phyloP scores from a whole-genome alignment of 202 grass and related monocot genomes.

The Musa balbisiana region DNA sequence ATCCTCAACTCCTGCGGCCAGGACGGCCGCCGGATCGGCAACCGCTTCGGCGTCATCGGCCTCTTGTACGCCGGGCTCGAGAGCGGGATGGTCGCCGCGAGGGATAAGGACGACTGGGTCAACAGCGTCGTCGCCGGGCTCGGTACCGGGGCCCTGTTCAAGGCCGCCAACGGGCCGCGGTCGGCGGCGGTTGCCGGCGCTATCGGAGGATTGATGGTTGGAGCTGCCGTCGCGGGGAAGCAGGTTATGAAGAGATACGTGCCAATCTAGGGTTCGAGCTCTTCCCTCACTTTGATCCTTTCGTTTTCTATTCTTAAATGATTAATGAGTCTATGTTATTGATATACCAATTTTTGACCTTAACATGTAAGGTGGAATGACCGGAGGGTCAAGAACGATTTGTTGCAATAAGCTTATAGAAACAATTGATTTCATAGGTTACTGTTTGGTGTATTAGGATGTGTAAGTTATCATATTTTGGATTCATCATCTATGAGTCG shows the following conservation, averaged over 20 bases:
- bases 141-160: slow-evolving; percentile 65
- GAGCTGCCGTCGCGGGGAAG: slow-evolving; percentile 52
- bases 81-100: slow-evolving; percentile 65
- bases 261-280: slow-evolving; percentile 35
- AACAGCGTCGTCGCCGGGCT: slow-evolving; percentile 85
- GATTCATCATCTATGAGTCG: too few species aligned
- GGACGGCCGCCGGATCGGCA: slow-evolving; percentile 61
- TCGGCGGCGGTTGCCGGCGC: slow-evolving; percentile 79
- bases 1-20: slow-evolving; percentile 79
- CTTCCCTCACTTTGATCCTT: background rate
- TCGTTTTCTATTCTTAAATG: background rate
- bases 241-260: slow-evolving; percentile 67
- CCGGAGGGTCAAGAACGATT: background rate
- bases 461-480: too few species aligned
- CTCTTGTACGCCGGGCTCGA: slow-evolving; percentile 89
- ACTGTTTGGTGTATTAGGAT: too few species aligned
- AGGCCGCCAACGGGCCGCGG: slow-evolving; percentile 62
- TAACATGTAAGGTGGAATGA: slow-evolving; percentile 8
- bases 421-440: background rate
- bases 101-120: slow-evolving; percentile 83
- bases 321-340: background rate
- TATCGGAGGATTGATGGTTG: slow-evolving; percentile 65
- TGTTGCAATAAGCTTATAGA: background rate
- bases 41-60: slow-evolving; percentile 62
- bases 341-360: background rate